These are phyloP conservation scores for Zygosaccharomyces pseudobailii DNA, from an alignment of 1,139 yeast species.

Conservation along the genomic window DNA sequence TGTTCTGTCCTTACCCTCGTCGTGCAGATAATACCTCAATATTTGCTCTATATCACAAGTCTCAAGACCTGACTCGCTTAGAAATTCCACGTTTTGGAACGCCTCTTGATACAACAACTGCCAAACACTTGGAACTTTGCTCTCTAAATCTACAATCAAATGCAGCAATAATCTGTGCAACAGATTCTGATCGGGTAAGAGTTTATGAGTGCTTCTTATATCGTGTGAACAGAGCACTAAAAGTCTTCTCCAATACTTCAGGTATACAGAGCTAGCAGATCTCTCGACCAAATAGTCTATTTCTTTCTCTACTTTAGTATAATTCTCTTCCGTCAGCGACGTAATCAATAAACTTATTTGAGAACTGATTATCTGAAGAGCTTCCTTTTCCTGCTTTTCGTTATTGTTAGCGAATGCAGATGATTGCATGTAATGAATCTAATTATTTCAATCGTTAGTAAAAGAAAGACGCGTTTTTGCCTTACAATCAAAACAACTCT, in stretches of 20 bases:
- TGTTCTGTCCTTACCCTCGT: background rate
- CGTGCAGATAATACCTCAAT: conserved; percentile 3
- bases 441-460: conserved; percentile 6
- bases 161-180: conserved; percentile 21
- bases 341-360: conserved; percentile 28
- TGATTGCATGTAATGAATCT: conserved; percentile 24
- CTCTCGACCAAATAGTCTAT: conserved; percentile 22
- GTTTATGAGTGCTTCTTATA: conserved; percentile 15
- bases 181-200: conserved; percentile 16
- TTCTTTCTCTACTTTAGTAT: conserved; percentile 16
- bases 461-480: background rate
- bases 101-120: conserved; percentile 14
- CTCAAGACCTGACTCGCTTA: conserved; percentile 15
- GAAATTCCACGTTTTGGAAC: conserved; percentile 19
- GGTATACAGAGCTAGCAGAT: conserved; percentile 19
- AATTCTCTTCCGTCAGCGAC: conserved; percentile 20
- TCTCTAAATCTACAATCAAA: conserved; percentile 16
- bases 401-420: conserved; percentile 5
- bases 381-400: conserved; percentile 21
- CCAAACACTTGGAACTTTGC: conserved; percentile 17
- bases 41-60: conserved; percentile 14
- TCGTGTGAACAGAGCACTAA: conserved; percentile 20
- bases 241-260: conserved; percentile 27
- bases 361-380: conserved; percentile 24
- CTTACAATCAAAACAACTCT: background rate